Conservation (phyloP, 2,329 filamentous ascomycete genomes). For the Cryphonectria naterciae region DNA sequence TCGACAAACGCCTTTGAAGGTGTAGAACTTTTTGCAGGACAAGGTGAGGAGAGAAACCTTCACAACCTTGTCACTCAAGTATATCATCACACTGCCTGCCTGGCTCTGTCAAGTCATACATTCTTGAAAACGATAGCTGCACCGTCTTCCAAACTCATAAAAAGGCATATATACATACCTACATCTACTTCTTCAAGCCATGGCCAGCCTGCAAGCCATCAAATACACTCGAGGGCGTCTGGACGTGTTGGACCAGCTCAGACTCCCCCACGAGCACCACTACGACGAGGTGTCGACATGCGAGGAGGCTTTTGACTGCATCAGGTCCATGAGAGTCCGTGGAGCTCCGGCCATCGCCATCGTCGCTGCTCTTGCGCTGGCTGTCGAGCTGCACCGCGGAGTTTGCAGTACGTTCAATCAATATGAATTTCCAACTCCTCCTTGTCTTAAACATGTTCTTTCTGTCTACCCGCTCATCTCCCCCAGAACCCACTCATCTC, state of each 20-base stretch:
- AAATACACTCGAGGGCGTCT: conserved; percentile 74
- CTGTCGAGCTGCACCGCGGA: conserved; percentile 75
- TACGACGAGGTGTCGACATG: conserved; percentile 74
- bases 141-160: neutral
- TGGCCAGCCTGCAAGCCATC: conserved; percentile 74
- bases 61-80: neutral
- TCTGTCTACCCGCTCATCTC: conserved; percentile 2
- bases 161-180: neutral
- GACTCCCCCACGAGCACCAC: conserved; percentile 77
- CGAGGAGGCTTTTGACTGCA: conserved; percentile 80
- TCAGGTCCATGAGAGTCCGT: conserved; percentile 77
- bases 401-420: conserved; percentile 42
- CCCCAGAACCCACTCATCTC: conserved; percentile 20
- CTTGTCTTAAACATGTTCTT: conserved; percentile 18
- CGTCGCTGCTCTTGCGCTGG: conserved; percentile 87
- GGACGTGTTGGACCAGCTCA: conserved; percentile 82
- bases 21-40: conserved; percentile 5
- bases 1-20: neutral
- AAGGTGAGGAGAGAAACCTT: neutral
- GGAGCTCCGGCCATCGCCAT: conserved; percentile 96
- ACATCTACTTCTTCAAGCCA: conserved; percentile 32
- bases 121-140: neutral
- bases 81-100: neutral
- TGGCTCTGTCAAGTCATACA: neutral
- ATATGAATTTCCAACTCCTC: neutral